These are phyloP conservation scores for Zizania palustris DNA, from an alignment of 202 grass and related monocot genomes.

Conservation along the genomic window DNA sequence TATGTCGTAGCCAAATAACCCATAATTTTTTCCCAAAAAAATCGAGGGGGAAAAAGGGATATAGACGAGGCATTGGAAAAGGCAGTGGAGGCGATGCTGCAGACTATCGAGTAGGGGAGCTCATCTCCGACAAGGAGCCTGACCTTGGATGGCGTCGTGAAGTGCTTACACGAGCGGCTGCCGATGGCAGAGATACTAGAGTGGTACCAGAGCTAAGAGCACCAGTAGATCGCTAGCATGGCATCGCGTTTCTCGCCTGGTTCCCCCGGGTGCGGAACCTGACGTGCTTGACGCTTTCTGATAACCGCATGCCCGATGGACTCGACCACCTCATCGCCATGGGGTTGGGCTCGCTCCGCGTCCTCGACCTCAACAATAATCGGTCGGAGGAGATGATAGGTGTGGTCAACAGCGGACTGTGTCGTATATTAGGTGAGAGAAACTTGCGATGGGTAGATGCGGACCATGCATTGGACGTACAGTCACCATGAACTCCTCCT, in stretches of 20 bases:
- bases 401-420: too few species aligned
- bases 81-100: slow-evolving; percentile 80
- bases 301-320: slow-evolving; percentile 91
- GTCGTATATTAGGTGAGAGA: too few species aligned
- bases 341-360: slow-evolving; percentile 68
- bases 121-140: slow-evolving; percentile 66
- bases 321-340: slow-evolving; percentile 81
- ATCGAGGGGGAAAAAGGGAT: background rate
- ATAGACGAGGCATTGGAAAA: slow-evolving; percentile 94
- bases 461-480: too few species aligned
- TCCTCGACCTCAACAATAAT: slow-evolving; percentile 94
- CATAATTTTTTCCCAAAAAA: background rate
- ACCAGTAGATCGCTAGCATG: slow-evolving; percentile 86
- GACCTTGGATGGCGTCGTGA: slow-evolving; percentile 84
- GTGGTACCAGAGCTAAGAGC: slow-evolving; percentile 76
- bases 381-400: too few species aligned
- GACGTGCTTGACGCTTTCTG: slow-evolving; percentile 77
- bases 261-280: slow-evolving; percentile 86
- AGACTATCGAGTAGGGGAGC: slow-evolving; percentile 48
- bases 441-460: too few species aligned
- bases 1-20: slow-evolving; percentile 26
- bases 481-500: too few species aligned
- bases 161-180: slow-evolving; percentile 79
- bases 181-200: slow-evolving; percentile 80
- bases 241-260: slow-evolving; percentile 71